Conservation (phyloP, 2,329 filamentous ascomycete genomes). For the Simplicillium sp. region DNA sequence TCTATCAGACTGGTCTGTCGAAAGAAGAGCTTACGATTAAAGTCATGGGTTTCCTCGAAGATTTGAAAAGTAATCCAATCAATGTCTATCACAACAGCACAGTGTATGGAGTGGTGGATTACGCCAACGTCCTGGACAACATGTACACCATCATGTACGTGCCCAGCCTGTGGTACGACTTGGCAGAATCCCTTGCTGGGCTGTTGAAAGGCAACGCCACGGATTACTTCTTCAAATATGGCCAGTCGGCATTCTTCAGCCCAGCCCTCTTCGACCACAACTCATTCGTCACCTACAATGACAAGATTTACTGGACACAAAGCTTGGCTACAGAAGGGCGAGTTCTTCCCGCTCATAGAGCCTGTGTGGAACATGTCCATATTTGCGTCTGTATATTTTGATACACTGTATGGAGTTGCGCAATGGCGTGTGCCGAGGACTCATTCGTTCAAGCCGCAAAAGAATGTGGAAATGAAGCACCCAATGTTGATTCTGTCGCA, state of each 20-base stretch:
- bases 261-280: constrained; percentile 13
- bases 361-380: constrained; percentile 19
- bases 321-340: constrained; percentile 24
- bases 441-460: constrained; percentile 14
- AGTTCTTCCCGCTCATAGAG: constrained; percentile 15
- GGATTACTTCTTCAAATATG: constrained; percentile 24
- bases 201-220: constrained; percentile 29
- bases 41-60: no score
- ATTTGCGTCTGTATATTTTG: constrained; percentile 21
- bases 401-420: constrained; percentile 15
- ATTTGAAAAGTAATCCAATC: no score
- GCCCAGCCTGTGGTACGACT: constrained; percentile 22
- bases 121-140: no score
- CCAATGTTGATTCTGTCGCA: constrained; percentile 22
- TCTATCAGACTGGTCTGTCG: no score
- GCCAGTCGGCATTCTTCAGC: constrained; percentile 9
- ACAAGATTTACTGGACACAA: constrained; percentile 11
- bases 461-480: constrained; percentile 21
- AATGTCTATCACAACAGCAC: no score
- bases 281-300: constrained; percentile 16
- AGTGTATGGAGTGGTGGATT: no score
- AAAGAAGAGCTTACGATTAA: no score
- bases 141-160: no score
- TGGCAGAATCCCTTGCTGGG: constrained; percentile 23
- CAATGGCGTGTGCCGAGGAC: constrained; percentile 19